Evolutionary conservation across 306 rosid genomes (phyloP), one percentile per base, ranked within the genome.

Genomic region (Senna tora): DNA sequence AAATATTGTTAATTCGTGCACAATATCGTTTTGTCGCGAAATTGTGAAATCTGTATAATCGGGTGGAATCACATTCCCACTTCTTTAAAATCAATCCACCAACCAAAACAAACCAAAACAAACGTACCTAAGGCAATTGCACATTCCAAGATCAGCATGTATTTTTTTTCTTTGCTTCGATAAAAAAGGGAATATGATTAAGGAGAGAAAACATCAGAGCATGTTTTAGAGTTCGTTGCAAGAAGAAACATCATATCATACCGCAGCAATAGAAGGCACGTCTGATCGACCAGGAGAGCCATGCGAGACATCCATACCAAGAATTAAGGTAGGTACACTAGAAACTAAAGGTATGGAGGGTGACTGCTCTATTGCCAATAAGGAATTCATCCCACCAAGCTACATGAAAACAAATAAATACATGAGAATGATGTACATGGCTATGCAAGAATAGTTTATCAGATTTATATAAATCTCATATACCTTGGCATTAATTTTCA

Each of bases 401-500:
- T 84, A 59, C 69, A 70, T 14, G 12, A 14, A 58, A 56, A 10
- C 69, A 72, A 21, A 25, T 25, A 72, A 21, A 25, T 25, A 25
- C 30, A 41, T 21, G 46, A 43, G n/a, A 50, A 69, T 36, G 47
- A 68, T 62, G 19, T 42, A 25, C n/a, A 15, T 34, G 63, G 47
- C 6, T 13, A 14, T 17, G 12, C 22, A 38, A n/a, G 34, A 38
- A 50, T 2, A 57, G 36, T 25, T 4, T 42, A n/a, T 22, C 5
- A 12, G 49, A 16, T 25, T n/a, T n/a, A n/a, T n/a, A n/a, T n/a
- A 8, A 33, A 13, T 61, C 21, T 45, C 17, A 39, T 33, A 65
- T 75, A 84, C 86, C 88, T 85, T 85, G 28, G 81, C 84, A 80
- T 85, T 85, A 3, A 85, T 75, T 61, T 85, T 85, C 69, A 85